Evolutionary conservation across 192 early-diverging fungal species (phyloP), one percentile per base, ranked within the genome.

Genomic region (Coemansia sp.): DNA sequence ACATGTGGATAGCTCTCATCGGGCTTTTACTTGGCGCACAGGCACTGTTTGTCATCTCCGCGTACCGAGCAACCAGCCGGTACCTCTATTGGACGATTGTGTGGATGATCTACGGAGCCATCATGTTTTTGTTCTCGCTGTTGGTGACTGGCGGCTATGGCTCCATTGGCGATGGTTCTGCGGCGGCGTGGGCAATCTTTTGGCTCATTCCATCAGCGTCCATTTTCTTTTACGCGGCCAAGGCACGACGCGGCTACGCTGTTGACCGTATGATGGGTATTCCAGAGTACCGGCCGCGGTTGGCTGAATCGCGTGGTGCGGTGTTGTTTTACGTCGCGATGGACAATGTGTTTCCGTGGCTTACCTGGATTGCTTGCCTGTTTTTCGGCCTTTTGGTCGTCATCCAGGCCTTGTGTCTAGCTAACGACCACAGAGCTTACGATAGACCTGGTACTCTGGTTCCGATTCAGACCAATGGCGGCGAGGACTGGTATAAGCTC

Each of bases 191-290:
- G 85, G 80, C 66, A 7, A 43, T 73, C 3, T 70, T 82, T 40
- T 80, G 73, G 80, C 49, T 76, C 11, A 43, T 71, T 3, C 72
- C 80, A 0, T 31, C 73, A n/a, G 52, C 34, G 11, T 61, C 73
- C 15, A 68, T 70, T 2, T 63, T 69, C 9, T 72, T 83, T 1
- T 86, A 82, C 43, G 73, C 80, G 57, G 72, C 64, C 2, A 82
- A 80, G 73, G 84, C 84, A 20, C 68, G 84, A 13, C 71, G 84
- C 34, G 84, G 84, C 9, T 86, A 86, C 64, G 65, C 64, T 12
- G 84, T 86, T 33, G 80, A 83, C 65, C 69, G 80, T 3, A 76
- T 86, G 22, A 86, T 86, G 84, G 84, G 80, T 15, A 86, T 86
- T 36, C 80, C 79, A 11, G 80, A 86, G 73, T 79, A 72, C 62